Evolutionary conservation across 441 rosid species (phyloP).

Genomic region (Pelargonium cotyledonis): DNA sequence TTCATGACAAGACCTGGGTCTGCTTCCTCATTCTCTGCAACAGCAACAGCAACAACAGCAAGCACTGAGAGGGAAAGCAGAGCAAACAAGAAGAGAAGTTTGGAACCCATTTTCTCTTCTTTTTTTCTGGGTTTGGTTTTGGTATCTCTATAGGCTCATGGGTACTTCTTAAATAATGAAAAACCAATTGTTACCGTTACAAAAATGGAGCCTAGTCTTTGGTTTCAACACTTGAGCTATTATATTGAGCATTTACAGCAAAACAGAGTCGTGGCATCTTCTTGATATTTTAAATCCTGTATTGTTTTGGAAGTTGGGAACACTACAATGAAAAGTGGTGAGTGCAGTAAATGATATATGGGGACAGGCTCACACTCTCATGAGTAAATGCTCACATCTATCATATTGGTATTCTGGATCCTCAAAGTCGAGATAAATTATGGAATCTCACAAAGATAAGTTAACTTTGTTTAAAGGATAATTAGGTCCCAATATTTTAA

Average conservation of each 20-base stretch:
- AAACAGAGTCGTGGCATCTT: neutral
- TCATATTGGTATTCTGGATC: too few species aligned
- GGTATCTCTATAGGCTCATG: slow-evolving; percentile 5
- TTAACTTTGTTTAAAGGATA: too few species aligned
- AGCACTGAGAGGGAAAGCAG: slow-evolving; percentile 42
- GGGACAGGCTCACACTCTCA: too few species aligned
- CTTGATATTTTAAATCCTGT: neutral
- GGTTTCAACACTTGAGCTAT: neutral
- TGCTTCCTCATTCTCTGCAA: slow-evolving; percentile 42
- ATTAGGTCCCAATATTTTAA: too few species aligned
- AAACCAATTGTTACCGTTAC: neutral
- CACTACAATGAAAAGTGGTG: neutral
- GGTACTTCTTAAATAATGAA: slow-evolving; percentile 35
- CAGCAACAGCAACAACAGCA: slow-evolving; percentile 31
- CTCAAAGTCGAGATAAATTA: too few species aligned
- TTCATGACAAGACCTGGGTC: slow-evolving; percentile 67
- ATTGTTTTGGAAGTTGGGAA: slow-evolving; percentile 1
- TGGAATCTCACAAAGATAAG: too few species aligned
- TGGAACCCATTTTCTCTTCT: slow-evolving; percentile 40
- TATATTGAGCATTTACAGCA: neutral
- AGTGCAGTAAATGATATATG: too few species aligned
- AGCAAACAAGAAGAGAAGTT: slow-evolving; percentile 48
- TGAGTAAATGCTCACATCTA: too few species aligned
- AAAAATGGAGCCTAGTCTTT: neutral
- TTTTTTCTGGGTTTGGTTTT: slow-evolving; percentile 21